Evolutionary conservation across 169 alveolate genomes (phyloP).

Genomic region (Ichthyophthirius multifiliis): DNA sequence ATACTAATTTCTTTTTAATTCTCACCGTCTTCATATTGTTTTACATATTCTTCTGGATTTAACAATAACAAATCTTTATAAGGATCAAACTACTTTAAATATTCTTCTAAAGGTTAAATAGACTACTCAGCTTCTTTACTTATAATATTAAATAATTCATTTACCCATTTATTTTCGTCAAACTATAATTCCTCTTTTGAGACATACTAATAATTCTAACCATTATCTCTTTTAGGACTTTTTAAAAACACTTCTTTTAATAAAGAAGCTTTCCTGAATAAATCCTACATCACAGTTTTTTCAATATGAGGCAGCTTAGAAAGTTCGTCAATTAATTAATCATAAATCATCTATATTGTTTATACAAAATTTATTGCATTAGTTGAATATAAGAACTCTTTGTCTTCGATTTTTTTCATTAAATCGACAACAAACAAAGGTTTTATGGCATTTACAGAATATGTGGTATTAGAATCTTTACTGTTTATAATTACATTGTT

Average conservation of each 20-base stretch:
- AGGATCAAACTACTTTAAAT: conserved; percentile 76
- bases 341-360: conserved; percentile 81
- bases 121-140: conserved; percentile 62
- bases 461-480: conserved; percentile 52
- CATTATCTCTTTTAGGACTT: conserved; percentile 79
- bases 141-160: conserved; percentile 70
- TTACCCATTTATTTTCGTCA: conserved; percentile 88
- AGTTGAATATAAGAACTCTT: conserved; percentile 81
- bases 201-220: conserved; percentile 70
- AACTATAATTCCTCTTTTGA: conserved; percentile 63
- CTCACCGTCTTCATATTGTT: conserved; percentile 67
- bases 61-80: conserved; percentile 77
- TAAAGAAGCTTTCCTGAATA: conserved; percentile 81
- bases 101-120: conserved; percentile 79
- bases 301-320: conserved; percentile 88
- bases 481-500: conserved; percentile 42
- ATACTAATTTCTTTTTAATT: conserved; percentile 66
- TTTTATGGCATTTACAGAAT: conserved; percentile 72
- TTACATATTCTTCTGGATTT: conserved; percentile 74
- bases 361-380: conserved; percentile 77
- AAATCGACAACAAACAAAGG: conserved; percentile 61
- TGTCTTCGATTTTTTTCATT: conserved; percentile 66
- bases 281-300: conserved; percentile 82
- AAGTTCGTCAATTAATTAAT: conserved; percentile 84
- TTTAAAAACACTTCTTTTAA: conserved; percentile 71